Conservation (phyloP, 805 yeast genomes). For the Sugiyamaella chiloensis region DNA sequence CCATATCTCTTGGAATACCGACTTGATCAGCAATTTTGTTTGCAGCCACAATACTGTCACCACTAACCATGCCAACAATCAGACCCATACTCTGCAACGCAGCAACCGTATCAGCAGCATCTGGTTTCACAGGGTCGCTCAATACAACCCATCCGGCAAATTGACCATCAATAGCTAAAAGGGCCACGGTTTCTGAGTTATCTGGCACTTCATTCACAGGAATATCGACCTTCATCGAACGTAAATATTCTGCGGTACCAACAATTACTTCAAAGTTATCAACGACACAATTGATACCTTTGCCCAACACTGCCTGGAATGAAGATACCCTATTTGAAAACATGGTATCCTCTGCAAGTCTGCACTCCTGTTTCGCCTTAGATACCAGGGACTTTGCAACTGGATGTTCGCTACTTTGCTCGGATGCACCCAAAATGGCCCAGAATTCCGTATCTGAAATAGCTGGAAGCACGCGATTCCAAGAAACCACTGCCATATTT, state of each 20-base stretch:
- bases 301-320: constrained; percentile 32
- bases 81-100: constrained; percentile 52
- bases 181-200: constrained; percentile 47
- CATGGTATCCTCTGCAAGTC: constrained; percentile 14
- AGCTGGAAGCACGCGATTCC: background rate
- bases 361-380: constrained; percentile 30
- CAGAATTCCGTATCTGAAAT: constrained; percentile 41
- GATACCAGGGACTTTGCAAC: constrained; percentile 67
- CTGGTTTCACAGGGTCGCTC: constrained; percentile 63
- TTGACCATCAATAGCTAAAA: constrained; percentile 54
- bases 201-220: background rate
- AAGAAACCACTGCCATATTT: constrained; percentile 47
- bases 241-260: constrained; percentile 45
- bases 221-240: constrained; percentile 1
- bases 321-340: constrained; percentile 16
- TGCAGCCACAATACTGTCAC: constrained; percentile 71
- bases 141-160: constrained; percentile 67
- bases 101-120: constrained; percentile 58
- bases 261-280: constrained; percentile 39
- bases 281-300: constrained; percentile 34
- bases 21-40: constrained; percentile 58
- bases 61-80: constrained; percentile 82
- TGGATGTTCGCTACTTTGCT: constrained; percentile 81
- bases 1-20: constrained; percentile 61
- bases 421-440: constrained; percentile 57